phyloP scores from a whole-genome alignment of 805 yeast genomes.

The Cyberlindnera mrakii region DNA sequence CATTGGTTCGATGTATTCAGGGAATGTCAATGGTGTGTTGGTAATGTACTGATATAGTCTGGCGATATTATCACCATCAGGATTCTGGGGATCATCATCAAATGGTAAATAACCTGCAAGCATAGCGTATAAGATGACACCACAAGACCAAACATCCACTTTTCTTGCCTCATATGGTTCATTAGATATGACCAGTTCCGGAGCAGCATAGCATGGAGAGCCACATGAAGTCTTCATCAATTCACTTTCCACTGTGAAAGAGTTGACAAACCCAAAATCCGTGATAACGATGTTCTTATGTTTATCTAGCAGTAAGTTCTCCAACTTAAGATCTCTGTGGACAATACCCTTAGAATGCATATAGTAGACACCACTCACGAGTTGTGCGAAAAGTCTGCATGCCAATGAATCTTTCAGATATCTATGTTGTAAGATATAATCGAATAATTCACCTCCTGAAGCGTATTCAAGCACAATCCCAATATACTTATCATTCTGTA shows the following conservation, averaged over 20 bases:
- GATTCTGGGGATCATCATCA: constrained; percentile 95
- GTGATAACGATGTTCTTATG: constrained; percentile 62
- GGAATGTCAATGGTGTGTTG: constrained; percentile 86
- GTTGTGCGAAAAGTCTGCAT: constrained; percentile 83
- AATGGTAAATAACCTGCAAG: constrained; percentile 94
- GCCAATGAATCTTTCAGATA: constrained; percentile 84
- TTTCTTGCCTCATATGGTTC: constrained; percentile 86
- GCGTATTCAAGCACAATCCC: constrained; percentile 97
- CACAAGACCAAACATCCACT: constrained; percentile 97
- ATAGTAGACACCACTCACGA: constrained; percentile 89
- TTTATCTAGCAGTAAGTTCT: constrained; percentile 51
- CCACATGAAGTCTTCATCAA: constrained; percentile 95
- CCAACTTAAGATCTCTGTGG: constrained; percentile 71
- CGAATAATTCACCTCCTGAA: constrained; percentile 94
- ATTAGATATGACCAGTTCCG: constrained; percentile 85
- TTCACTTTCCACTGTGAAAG: constrained; percentile 55
- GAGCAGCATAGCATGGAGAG: constrained; percentile 98
- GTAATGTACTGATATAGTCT: constrained; percentile 89
- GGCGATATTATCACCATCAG: constrained; percentile 92
- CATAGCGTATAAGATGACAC: constrained; percentile 94
- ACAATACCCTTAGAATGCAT: constrained; percentile 65
- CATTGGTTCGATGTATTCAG: constrained; percentile 84
- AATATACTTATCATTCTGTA: constrained; percentile 89
- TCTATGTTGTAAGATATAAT: constrained; percentile 81
- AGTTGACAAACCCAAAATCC: constrained; percentile 87